Evolutionary conservation across 306 rosid species (phyloP).

Genomic region (Cucumis cinereus): DNA sequence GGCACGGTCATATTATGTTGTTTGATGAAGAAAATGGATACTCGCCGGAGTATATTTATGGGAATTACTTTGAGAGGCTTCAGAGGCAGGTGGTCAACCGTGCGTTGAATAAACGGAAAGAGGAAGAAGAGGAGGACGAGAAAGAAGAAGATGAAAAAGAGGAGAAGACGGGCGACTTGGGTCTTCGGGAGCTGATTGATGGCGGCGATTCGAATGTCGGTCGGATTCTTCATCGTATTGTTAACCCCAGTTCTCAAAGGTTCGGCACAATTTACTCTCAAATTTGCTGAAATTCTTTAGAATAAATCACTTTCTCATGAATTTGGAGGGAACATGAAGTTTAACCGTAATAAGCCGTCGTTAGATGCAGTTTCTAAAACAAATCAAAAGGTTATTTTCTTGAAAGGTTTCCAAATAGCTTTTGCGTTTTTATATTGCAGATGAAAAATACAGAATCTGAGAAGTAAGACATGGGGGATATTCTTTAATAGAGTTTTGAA

Average conservation of each 20-base stretch:
- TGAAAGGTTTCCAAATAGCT: background rate
- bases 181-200: conserved; percentile 68
- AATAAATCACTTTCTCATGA: background rate
- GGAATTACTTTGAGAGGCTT: conserved; percentile 76
- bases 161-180: conserved; percentile 32
- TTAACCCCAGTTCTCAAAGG: conserved; percentile 63
- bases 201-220: conserved; percentile 36
- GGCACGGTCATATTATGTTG: conserved; percentile 93
- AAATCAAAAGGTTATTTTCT: background rate
- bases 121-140: background rate
- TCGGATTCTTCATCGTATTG: conserved; percentile 76
- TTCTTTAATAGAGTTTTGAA: background rate
- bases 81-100: conserved; percentile 15
- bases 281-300: background rate
- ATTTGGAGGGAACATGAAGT: background rate
- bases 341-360: background rate
- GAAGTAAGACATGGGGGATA: background rate
- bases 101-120: background rate
- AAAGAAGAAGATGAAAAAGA: conserved; percentile 10
- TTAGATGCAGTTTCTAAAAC: background rate
- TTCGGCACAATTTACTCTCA: conserved; percentile 3
- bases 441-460: background rate
- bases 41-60: conserved; percentile 81
- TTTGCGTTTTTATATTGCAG: background rate
- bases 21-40: conserved; percentile 65